Evolutionary conservation across 2,329 filamentous ascomycete species (phyloP).

Genomic region (Neofusicoccum laricinum): DNA sequence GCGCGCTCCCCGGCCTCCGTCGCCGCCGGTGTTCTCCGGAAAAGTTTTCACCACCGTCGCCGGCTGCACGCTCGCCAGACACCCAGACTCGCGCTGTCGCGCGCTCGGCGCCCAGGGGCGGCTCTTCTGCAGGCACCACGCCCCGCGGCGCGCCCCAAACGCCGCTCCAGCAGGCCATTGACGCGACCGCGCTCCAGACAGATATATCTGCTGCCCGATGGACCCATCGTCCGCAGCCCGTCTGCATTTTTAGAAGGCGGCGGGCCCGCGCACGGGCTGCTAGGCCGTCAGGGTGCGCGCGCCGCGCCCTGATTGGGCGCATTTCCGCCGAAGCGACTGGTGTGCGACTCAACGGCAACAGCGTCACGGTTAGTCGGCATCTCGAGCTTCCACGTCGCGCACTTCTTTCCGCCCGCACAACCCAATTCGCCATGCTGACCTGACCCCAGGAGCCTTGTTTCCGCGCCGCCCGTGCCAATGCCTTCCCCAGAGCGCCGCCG

Average conservation of each 20-base stretch:
- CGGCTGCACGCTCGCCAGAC: too few species aligned
- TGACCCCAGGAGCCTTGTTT: background rate
- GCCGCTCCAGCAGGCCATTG: background rate
- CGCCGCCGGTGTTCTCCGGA: background rate
- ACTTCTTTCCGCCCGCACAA: constrained; percentile 10
- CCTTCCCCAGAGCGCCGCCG: constrained; percentile 11
- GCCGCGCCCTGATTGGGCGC: background rate
- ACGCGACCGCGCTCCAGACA: constrained; percentile 4
- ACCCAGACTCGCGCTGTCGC: too few species aligned
- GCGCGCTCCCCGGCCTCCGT: background rate
- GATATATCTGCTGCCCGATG: constrained; percentile 12
- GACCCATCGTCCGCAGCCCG: constrained; percentile 8
- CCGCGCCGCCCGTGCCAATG: constrained; percentile 8
- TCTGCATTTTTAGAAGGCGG: constrained; percentile 12
- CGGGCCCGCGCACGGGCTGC: constrained; percentile 3
- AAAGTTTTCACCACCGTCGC: background rate
- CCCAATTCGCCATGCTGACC: constrained; percentile 3
- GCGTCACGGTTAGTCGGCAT: constrained; percentile 14
- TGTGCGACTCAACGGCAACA: constrained; percentile 10
- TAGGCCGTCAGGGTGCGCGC: background rate
- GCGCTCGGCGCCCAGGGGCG: background rate
- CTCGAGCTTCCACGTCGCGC: constrained; percentile 2
- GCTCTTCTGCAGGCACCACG: background rate
- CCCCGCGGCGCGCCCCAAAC: background rate
- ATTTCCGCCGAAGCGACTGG: constrained; percentile 13